These are phyloP conservation scores for Thuja plicata DNA, from an alignment of 83 land plant species.

Conservation along the genomic window DNA sequence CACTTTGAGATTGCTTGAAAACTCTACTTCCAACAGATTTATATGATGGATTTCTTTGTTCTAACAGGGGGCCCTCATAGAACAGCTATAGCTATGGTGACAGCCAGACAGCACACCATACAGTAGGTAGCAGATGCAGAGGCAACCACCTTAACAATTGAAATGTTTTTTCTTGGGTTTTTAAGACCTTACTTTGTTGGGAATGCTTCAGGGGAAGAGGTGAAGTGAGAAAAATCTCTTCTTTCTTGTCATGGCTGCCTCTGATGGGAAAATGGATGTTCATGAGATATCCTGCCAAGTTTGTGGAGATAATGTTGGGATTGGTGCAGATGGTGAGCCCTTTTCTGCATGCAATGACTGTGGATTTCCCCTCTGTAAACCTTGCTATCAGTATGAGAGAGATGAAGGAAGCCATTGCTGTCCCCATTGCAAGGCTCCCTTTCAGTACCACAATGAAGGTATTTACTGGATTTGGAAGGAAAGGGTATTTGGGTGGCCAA, in stretches of 20 bases:
- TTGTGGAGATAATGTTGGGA: constrained; percentile 56
- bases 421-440: constrained; percentile 41
- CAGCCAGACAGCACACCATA: not conserved
- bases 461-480: not conserved
- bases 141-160: not conserved
- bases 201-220: not conserved
- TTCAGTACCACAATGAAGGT: constrained; percentile 26
- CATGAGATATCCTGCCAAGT: constrained; percentile 36
- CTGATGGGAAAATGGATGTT: constrained; percentile 43
- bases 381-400: constrained; percentile 44
- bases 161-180: not conserved
- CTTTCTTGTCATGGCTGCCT: not conserved
- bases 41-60: not conserved
- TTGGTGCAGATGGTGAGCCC: constrained; percentile 32
- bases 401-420: constrained; percentile 44
- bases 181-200: not conserved
- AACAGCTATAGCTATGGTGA: not conserved
- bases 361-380: constrained; percentile 47
- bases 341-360: constrained; percentile 70
- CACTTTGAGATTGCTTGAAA: not conserved
- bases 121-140: constrained; percentile 2
- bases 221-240: not conserved
- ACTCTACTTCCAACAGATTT: not conserved
- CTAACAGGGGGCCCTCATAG: not conserved
- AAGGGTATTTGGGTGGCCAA: no score